Evolutionary conservation across 73 alveolate genomes (phyloP).

Genomic region (Uronychia setigera): DNA sequence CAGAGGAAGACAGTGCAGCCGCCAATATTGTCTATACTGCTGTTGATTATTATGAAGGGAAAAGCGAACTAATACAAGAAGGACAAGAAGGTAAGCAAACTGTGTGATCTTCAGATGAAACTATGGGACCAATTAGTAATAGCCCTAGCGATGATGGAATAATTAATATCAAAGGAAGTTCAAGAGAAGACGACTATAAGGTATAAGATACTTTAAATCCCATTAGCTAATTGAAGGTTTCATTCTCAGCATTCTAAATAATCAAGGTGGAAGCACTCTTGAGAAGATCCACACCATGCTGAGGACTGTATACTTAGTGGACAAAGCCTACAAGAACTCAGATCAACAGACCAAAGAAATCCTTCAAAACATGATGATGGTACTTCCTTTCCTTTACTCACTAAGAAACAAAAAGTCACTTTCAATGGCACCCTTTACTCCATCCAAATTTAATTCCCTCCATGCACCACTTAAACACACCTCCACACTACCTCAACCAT

Average conservation of each 20-base stretch:
- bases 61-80: slow-evolving; percentile 7
- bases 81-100: no score
- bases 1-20: slow-evolving; percentile 15
- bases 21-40: slow-evolving; percentile 38
- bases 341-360: slow-evolving; percentile 22
- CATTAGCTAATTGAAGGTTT: slow-evolving; percentile 25
- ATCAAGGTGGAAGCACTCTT: slow-evolving; percentile 34
- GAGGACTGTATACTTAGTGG: slow-evolving; percentile 44
- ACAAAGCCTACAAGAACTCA: slow-evolving; percentile 17
- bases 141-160: background rate
- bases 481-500: no score
- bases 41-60: slow-evolving; percentile 24
- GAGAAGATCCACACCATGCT: slow-evolving; percentile 48
- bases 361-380: slow-evolving; percentile 10
- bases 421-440: no score
- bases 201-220: slow-evolving; percentile 6
- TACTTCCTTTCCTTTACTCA: no score
- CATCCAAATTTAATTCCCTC: no score
- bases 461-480: no score
- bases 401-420: slow-evolving; percentile 24
- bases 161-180: background rate
- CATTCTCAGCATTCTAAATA: slow-evolving; percentile 29
- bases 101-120: no score
- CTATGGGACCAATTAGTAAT: background rate
- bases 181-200: slow-evolving; percentile 10